A percentile compares a stretch with the other conserved stretches of the same genome.
These are phyloP conservation scores for Mucor indicus DNA, from an alignment of 371 early-diverging fungal genomes.

Conservation along the genomic window DNA sequence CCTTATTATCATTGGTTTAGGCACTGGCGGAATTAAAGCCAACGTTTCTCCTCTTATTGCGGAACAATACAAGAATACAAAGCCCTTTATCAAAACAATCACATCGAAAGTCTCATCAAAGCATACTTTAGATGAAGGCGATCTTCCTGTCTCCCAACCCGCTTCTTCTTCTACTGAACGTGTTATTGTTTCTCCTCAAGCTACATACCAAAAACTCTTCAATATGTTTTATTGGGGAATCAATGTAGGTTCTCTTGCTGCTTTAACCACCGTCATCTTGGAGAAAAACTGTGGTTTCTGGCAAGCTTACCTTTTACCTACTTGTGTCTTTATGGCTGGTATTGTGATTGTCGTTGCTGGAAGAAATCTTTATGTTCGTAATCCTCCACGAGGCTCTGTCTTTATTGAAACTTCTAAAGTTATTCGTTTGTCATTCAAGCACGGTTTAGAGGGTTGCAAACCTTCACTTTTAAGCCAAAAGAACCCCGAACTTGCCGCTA, in stretches of 20 bases:
- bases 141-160: slow-evolving; percentile 13
- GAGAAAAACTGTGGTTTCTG: slow-evolving; percentile 68
- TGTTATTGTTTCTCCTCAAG: slow-evolving; percentile 51
- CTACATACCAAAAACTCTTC: slow-evolving; percentile 48
- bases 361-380: slow-evolving; percentile 54
- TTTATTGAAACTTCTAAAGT: slow-evolving; percentile 40
- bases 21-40: slow-evolving; percentile 53
- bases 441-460: slow-evolving; percentile 40
- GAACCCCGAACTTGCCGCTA: slow-evolving; percentile 32
- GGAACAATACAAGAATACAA: slow-evolving; percentile 36
- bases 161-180: slow-evolving; percentile 16
- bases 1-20: slow-evolving; percentile 67
- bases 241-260: slow-evolving; percentile 53
- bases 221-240: slow-evolving; percentile 80
- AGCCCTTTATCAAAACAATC: slow-evolving; percentile 34
- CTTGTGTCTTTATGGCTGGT: slow-evolving; percentile 65
- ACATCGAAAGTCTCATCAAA: slow-evolving; percentile 38
- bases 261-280: background rate
- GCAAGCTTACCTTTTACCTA: slow-evolving; percentile 70
- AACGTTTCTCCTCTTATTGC: slow-evolving; percentile 47
- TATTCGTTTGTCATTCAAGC: slow-evolving; percentile 23
- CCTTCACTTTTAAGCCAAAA: slow-evolving; percentile 23
- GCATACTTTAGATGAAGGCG: slow-evolving; percentile 35
- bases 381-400: slow-evolving; percentile 63
- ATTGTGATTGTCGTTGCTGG: slow-evolving; percentile 59